A percentile compares a stretch with the other conserved stretches of the same genome.
These are phyloP conservation scores for Talaromyces funiculosus DNA, from an alignment of 2,329 filamentous ascomycete species.

Conservation along the genomic window DNA sequence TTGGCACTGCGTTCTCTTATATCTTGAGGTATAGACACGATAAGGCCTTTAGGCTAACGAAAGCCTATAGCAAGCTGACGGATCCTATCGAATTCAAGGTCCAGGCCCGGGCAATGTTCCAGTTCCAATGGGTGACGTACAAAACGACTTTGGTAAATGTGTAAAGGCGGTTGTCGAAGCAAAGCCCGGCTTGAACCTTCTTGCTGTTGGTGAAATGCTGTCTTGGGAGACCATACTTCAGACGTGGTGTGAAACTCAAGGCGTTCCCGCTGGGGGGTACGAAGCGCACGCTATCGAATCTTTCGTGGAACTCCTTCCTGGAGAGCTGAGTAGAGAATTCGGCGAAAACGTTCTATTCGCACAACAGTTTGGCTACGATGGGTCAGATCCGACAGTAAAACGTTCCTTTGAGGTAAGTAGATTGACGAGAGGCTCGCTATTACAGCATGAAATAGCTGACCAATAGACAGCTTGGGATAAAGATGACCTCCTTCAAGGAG, in stretches of 20 bases:
- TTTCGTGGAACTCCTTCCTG: not conserved
- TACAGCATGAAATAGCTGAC: not conserved
- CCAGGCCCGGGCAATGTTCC: not conserved
- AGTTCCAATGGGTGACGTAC: slow-evolving; percentile 3
- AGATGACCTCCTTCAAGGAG: slow-evolving; percentile 4
- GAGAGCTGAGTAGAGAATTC: not conserved
- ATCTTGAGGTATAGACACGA: not conserved
- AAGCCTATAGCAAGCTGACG: not conserved
- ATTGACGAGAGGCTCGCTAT: not conserved
- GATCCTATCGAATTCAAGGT: not conserved
- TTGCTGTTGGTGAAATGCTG: slow-evolving; percentile 3
- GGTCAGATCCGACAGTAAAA: not conserved
- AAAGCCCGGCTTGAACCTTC: not conserved
- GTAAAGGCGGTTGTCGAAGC: not conserved
- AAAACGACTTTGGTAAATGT: not conserved
- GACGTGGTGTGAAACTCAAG: slow-evolving; percentile 5
- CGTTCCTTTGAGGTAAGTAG: not conserved
- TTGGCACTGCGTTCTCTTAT: not conserved
- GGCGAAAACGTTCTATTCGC: slow-evolving; percentile 7
- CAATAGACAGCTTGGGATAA: not conserved
- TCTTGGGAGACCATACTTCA: slow-evolving; percentile 3
- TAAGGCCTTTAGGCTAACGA: too few relatives aligned
- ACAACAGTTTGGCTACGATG: slow-evolving; percentile 4
- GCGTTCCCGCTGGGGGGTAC: not conserved
- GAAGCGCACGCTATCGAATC: not conserved